Conservation (phyloP, 495 filamentous ascomycete genomes). For the Penicillium salamii region DNA sequence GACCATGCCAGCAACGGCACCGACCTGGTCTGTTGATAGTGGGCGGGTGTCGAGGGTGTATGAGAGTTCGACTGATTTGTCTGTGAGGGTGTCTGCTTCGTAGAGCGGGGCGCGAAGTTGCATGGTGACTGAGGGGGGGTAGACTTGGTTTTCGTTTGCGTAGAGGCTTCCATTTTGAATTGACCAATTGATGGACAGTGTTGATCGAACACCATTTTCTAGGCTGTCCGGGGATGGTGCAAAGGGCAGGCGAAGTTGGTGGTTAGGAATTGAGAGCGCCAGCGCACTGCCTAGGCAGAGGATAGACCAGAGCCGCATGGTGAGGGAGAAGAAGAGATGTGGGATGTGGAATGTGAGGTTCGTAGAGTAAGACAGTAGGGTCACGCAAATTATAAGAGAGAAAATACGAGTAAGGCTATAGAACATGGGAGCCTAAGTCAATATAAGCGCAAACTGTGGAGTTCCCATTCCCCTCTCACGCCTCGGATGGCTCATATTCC, state of each 20-base stretch:
- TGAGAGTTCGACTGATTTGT: slow-evolving; percentile 17
- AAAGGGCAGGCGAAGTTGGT: slow-evolving; percentile 27
- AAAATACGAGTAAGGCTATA: background rate
- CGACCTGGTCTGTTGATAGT: slow-evolving; percentile 17
- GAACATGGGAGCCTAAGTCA: background rate
- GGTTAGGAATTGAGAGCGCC: slow-evolving; percentile 16
- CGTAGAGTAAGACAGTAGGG: background rate
- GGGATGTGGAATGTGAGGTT: background rate
- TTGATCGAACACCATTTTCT: slow-evolving; percentile 13
- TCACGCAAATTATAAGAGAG: background rate
- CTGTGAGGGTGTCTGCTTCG: slow-evolving; percentile 6
- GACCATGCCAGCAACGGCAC: slow-evolving; percentile 18
- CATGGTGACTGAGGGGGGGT: slow-evolving; percentile 37
- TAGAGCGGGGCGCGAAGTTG: slow-evolving; percentile 28
- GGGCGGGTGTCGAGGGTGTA: slow-evolving; percentile 29
- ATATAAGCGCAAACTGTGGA: too few species aligned
- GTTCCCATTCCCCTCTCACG: too few species aligned
- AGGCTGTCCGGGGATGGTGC: slow-evolving; percentile 13
- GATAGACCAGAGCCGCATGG: slow-evolving; percentile 16
- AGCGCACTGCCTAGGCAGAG: slow-evolving; percentile 15
- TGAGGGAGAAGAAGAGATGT: background rate
- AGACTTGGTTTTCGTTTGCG: slow-evolving; percentile 44
- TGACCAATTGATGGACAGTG: slow-evolving; percentile 39
- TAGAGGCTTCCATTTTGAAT: slow-evolving; percentile 37
- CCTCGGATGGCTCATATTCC: too few species aligned